Evolutionary conservation across 2,329 filamentous ascomycete genomes (phyloP).

Genomic region (Hortaea werneckii): DNA sequence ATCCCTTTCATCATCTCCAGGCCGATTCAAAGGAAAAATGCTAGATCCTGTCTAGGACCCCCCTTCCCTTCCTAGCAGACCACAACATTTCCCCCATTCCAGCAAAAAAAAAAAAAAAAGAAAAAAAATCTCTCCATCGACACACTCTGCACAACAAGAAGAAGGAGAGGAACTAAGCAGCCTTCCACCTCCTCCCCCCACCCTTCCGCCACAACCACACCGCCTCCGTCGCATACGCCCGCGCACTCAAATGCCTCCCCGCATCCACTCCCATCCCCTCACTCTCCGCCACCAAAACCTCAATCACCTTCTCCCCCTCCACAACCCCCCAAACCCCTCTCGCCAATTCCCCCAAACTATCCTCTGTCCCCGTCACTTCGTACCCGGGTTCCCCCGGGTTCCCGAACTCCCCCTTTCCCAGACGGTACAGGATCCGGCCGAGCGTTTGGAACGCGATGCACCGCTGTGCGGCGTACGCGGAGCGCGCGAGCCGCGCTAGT

Average conservation of each 20-base stretch:
- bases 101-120: too few relatives aligned
- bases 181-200: slow-evolving; percentile 49
- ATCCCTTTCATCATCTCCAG: too few relatives aligned
- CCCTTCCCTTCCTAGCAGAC: too few relatives aligned
- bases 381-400: slow-evolving; percentile 35
- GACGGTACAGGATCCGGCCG: slow-evolving; percentile 70
- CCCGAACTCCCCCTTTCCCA: slow-evolving; percentile 64
- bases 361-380: slow-evolving; percentile 35
- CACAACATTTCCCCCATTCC: too few relatives aligned
- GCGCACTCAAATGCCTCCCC: slow-evolving; percentile 61
- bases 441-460: slow-evolving; percentile 89
- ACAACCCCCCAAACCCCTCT: slow-evolving; percentile 75
- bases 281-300: slow-evolving; percentile 68
- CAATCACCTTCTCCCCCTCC: slow-evolving; percentile 65
- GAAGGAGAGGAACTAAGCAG: too few relatives aligned
- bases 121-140: too few relatives aligned
- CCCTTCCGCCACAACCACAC: slow-evolving; percentile 79
- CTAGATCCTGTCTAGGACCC: too few relatives aligned
- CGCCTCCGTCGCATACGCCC: slow-evolving; percentile 78
- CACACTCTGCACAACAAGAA: too few relatives aligned
- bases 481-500: slow-evolving; percentile 68
- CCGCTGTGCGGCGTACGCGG: slow-evolving; percentile 72
- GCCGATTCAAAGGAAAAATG: too few relatives aligned
- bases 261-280: slow-evolving; percentile 47
- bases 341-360: slow-evolving; percentile 40